Evolutionary conservation across 2,329 filamentous ascomycete species (phyloP), one percentile per base, ranked within the genome.

Genomic region (Curvularia eragrostidis): DNA sequence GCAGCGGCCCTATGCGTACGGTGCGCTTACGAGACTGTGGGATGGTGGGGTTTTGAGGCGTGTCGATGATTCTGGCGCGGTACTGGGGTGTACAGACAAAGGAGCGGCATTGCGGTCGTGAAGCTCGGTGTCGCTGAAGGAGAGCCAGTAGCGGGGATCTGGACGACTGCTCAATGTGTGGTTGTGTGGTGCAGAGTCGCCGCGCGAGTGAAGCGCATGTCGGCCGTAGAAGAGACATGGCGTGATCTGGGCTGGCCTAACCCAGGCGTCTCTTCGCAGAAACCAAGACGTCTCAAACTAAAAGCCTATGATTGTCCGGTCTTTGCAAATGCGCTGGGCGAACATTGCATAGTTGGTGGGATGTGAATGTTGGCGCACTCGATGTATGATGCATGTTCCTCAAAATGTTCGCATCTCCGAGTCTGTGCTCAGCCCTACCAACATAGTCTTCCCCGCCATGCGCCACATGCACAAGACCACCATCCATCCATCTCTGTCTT

Each of bases 1-100:
- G 74, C 2, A 76, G 58, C 2, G 64, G 71, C 1, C 73, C 73
- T 55, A 76, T 75, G 32, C 65, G 63, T 13, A 76, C 71, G 21
- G 65, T 66, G 52, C 74, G 71, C 59, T 68, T 72, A 53, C 54
- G 67, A 50, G 63, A 62, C 21, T 59, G 65, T 15, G 65, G 61
- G 28, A 61, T 63, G 46, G 58, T 59, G 28, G 66, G 62, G 55
- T 65, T 62, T 18, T 65, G 58, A 19, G 68, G 68, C 15, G 70
- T 62, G 34, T 71, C 65, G 54, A 67, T 41, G 38, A 74, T 67
- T 54, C 62, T 64, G 5, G 73, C 72, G 34, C 63, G 41, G 59
- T 59, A 57, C 56, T 59, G 68, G 28, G 62, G 64, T 18, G 68
- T 67, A 7, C 61, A 62, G 28, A 66, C 65, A 50, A 73, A 71